phyloP scores from a whole-genome alignment of 257 asterid genomes.

The Capsicum pubescens region DNA sequence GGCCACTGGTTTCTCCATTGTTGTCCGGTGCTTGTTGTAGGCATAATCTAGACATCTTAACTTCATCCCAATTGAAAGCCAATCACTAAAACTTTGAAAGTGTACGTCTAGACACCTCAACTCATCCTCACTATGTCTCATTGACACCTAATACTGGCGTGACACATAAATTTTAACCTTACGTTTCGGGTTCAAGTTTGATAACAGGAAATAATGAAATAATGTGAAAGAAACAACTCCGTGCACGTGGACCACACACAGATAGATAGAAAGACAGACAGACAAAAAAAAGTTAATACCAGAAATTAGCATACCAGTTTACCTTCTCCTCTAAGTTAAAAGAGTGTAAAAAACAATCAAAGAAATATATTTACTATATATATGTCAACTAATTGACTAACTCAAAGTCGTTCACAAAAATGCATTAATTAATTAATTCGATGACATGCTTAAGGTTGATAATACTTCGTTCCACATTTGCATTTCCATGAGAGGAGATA shows the following conservation, averaged over 20 bases:
- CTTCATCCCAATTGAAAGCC: too few species aligned
- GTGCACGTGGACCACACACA: background rate
- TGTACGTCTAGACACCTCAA: too few species aligned
- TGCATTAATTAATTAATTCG: too few species aligned
- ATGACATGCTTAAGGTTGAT: constrained; percentile 46
- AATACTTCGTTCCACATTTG: constrained; percentile 67
- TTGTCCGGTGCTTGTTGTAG: background rate
- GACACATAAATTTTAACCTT: background rate
- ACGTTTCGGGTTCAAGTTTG: background rate
- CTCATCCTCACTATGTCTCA: too few species aligned
- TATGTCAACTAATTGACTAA: background rate
- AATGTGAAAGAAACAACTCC: background rate
- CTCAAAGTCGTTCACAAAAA: background rate
- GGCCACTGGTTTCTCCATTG: background rate
- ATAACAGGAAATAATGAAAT: background rate
- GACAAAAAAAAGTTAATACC: background rate
- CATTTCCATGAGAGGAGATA: constrained; percentile 82
- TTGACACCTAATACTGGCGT: too few species aligned
- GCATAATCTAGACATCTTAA: too few species aligned
- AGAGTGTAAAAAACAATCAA: background rate
- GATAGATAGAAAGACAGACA: background rate
- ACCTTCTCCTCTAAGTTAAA: background rate
- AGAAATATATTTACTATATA: background rate
- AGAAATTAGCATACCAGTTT: background rate
- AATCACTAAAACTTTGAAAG: too few species aligned